phyloP scores from a whole-genome alignment of 2,329 filamentous ascomycete species.

The Aspergillus oerlinghausenensis region DNA sequence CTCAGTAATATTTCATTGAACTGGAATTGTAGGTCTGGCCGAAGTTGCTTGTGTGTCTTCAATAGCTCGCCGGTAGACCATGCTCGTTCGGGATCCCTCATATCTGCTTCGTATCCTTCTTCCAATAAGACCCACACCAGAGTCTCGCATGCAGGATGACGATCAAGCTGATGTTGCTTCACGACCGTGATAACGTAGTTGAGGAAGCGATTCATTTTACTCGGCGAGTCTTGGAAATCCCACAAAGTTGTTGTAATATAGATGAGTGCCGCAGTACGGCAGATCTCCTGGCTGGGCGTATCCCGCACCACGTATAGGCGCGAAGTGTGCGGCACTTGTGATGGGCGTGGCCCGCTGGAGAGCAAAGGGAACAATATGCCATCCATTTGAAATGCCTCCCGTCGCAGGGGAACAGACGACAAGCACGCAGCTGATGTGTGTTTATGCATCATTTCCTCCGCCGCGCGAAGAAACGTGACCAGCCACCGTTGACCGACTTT shows the following conservation, averaged over 20 bases:
- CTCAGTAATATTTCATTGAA: slow-evolving; percentile 38
- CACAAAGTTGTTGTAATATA: slow-evolving; percentile 36
- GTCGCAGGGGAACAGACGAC: slow-evolving; percentile 25
- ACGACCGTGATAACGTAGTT: slow-evolving; percentile 21
- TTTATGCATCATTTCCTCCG: slow-evolving; percentile 30
- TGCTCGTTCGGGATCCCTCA: slow-evolving; percentile 32
- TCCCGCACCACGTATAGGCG: slow-evolving; percentile 35
- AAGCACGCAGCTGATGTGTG: slow-evolving; percentile 26
- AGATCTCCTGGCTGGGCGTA: slow-evolving; percentile 30
- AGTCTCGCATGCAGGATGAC: slow-evolving; percentile 35
- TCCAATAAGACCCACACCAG: slow-evolving; percentile 38
- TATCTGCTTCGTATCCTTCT: slow-evolving; percentile 31
- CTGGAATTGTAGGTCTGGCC: slow-evolving; percentile 33
- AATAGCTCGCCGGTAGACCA: slow-evolving; percentile 37
- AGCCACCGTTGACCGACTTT: slow-evolving; percentile 24
- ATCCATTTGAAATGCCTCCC: slow-evolving; percentile 32
- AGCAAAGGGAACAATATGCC: slow-evolving; percentile 36
- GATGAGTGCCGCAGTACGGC: slow-evolving; percentile 35
- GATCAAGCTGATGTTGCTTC: slow-evolving; percentile 29
- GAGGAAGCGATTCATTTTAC: slow-evolving; percentile 32
- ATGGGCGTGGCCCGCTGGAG: slow-evolving; percentile 39
- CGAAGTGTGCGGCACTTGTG: slow-evolving; percentile 30
- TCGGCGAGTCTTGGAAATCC: slow-evolving; percentile 29
- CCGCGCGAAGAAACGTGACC: slow-evolving; percentile 32
- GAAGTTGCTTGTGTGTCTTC: slow-evolving; percentile 32